A percentile compares a stretch with the other conserved stretches of the same genome.
phyloP scores from a whole-genome alignment of 495 filamentous ascomycete species.

The Talaromyces wortmannii region DNA sequence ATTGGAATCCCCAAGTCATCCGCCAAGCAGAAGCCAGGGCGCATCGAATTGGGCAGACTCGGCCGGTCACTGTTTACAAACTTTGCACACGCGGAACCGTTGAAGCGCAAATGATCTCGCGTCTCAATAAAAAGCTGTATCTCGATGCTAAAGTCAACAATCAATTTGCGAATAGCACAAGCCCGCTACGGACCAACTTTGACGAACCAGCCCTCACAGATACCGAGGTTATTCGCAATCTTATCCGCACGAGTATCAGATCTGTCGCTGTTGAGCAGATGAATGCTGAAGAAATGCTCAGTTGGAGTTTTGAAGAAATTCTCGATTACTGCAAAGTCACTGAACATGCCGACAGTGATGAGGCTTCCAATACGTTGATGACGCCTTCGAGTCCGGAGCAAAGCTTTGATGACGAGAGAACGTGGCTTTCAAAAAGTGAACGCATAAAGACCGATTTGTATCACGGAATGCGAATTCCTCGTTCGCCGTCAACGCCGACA shows the following conservation, averaged over 20 bases:
- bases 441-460: conserved; percentile 54
- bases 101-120: conserved; percentile 56
- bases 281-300: conserved; percentile 48
- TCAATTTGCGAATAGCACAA: not conserved
- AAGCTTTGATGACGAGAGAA: conserved; percentile 37
- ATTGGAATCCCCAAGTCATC: conserved; percentile 62
- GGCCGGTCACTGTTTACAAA: conserved; percentile 52
- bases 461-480: conserved; percentile 32
- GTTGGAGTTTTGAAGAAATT: conserved; percentile 51
- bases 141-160: conserved; percentile 57
- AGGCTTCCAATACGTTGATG: too few relatives aligned
- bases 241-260: not conserved
- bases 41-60: conserved; percentile 53
- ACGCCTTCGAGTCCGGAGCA: not conserved
- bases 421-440: conserved; percentile 54
- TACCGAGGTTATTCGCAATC: not conserved
- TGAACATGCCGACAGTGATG: not conserved
- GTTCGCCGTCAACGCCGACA: conserved; percentile 8
- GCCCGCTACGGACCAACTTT: conserved; percentile 6
- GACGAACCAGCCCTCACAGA: conserved; percentile 17
- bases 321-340: conserved; percentile 51
- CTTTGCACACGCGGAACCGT: conserved; percentile 54
- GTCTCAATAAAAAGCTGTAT: conserved; percentile 62
- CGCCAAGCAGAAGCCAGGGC: conserved; percentile 54
- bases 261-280: conserved; percentile 11